Evolutionary conservation across 2,329 filamentous ascomycete species (phyloP).

Genomic region (Dactylella cylindrospora): DNA sequence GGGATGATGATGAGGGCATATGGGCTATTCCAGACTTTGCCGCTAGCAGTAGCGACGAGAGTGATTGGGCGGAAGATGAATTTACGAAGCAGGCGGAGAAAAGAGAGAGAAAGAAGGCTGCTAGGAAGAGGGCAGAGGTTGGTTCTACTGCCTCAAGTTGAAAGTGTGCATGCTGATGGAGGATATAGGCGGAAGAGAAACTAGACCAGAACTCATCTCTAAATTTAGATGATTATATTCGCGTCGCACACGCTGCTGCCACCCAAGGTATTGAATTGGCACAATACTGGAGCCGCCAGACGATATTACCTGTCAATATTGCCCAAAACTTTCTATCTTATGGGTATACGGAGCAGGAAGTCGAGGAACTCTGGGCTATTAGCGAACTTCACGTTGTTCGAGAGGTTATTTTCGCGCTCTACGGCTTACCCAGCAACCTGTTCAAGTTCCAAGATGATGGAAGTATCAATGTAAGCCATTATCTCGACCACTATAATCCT

Average conservation of each 20-base stretch:
- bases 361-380: conserved; percentile 52
- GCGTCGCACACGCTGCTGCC: conserved; percentile 15
- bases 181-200: conserved; percentile 15
- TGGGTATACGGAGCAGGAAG: conserved; percentile 20
- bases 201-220: not conserved
- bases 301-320: conserved; percentile 15
- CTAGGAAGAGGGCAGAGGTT: conserved; percentile 44
- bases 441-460: conserved; percentile 55
- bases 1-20: conserved; percentile 55
- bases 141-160: not conserved
- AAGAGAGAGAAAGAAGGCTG: conserved; percentile 27
- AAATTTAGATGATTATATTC: conserved; percentile 29
- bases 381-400: conserved; percentile 73
- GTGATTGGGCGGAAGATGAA: conserved; percentile 46
- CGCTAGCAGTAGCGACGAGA: conserved; percentile 49
- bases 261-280: conserved; percentile 27
- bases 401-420: conserved; percentile 82
- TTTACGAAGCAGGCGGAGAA: conserved; percentile 49
- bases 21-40: conserved; percentile 72
- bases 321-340: conserved; percentile 32
- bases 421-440: conserved; percentile 72
- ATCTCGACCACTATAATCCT: not conserved
- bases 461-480: conserved; percentile 26
- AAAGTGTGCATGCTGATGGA: no score
- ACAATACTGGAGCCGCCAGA: conserved; percentile 31